Percentiles rank a stretch among this genome's conserved stretches.
Conservation (phyloP, 345 rosid species). For the Salix caprea region DNA sequence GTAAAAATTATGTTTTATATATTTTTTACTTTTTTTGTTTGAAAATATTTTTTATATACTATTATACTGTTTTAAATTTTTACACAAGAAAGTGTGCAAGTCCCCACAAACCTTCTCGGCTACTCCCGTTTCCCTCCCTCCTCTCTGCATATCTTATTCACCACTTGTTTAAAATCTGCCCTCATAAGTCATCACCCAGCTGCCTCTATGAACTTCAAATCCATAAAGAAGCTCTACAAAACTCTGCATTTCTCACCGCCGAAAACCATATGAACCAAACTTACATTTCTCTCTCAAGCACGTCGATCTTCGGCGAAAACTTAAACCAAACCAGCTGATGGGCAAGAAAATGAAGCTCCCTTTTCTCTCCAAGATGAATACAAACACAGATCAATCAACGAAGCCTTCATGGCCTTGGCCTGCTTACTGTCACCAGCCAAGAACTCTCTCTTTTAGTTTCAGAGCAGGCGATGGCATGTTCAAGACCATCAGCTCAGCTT, state of each 20-base stretch:
- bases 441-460: conserved; percentile 60
- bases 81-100: neutral
- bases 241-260: conserved; percentile 2
- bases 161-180: conserved; percentile 33
- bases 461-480: conserved; percentile 18
- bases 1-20: too few relatives aligned
- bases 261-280: neutral
- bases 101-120: conserved; percentile 25
- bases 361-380: conserved; percentile 40
- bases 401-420: conserved; percentile 77
- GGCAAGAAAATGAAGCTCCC: conserved; percentile 60
- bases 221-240: conserved; percentile 10
- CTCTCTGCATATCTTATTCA: neutral
- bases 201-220: neutral
- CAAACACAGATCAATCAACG: neutral
- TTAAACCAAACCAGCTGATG: conserved; percentile 3
- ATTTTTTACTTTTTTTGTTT: too few relatives aligned
- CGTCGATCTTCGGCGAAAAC: neutral
- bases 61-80: too few relatives aligned
- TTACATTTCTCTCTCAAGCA: neutral
- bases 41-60: too few relatives aligned
- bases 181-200: conserved; percentile 10
- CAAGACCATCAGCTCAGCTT: conserved; percentile 42
- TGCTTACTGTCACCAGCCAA: conserved; percentile 63
- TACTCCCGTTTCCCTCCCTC: neutral